Evolutionary conservation across 148 eudicot genomes (phyloP), one percentile per base, ranked within the genome.

Genomic region (Spergularia marina): DNA sequence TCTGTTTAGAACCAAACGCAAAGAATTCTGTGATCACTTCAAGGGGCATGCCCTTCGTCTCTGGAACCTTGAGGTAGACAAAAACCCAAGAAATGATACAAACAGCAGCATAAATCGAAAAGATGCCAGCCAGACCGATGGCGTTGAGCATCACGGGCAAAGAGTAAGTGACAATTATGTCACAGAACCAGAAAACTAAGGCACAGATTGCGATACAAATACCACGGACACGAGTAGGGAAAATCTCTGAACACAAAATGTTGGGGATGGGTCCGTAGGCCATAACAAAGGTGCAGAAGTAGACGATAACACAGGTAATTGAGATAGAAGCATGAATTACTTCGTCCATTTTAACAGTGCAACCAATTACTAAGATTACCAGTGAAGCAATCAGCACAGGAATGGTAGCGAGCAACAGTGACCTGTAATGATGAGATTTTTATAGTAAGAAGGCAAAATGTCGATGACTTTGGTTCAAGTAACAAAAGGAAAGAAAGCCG

Each of bases 171-270:
- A 93, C 98, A 2, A 90, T 89, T 25, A 91, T 88, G 79, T 93
- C 91, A 11, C 86, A 72, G 7, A 84, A 75, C 98, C 97, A 93
- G 83, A 78, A 93, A 21, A 77, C 88, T 8, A 93, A 74, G 21
- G 91, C 94, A 65, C 92, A 86, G 17, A 93, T 89, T 44, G 98
- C 97, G 17, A 95, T 95, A 86, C 98, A 95, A 7, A 92, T 71
- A 34, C 98, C 98, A n/a, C 98, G 92, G 18, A 92, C 97, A n/a
- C 89, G 77, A 18, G 98, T 95, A 1, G 98, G 98, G 80, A 95
- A 95, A 75, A 95, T 95, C 79, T 95, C 98, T 0, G 98, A 80
- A 67, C 97, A 95, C 21, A 95, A 80, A 58, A 92, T 95, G 73
- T 95, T 95, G 2, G 98, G 98, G 67, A 92, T 83, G 30, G 98